These are phyloP conservation scores for Canariomyces notabilis DNA, from an alignment of 2,329 filamentous ascomycete species.

Conservation along the genomic window DNA sequence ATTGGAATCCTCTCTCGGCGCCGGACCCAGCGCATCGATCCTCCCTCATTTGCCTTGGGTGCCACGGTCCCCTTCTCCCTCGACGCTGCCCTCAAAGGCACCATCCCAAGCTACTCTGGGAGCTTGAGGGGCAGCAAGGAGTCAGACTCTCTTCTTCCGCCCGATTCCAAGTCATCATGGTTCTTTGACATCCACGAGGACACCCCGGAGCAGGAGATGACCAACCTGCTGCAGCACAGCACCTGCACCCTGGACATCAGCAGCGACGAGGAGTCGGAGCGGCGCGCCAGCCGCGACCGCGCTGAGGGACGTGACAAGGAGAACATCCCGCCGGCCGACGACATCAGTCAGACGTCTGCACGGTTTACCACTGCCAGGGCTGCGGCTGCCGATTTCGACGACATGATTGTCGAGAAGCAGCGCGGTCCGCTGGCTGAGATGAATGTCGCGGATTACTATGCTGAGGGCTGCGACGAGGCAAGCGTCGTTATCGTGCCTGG, in stretches of 20 bases:
- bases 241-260: conserved; percentile 83
- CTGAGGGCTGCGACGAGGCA: conserved; percentile 58
- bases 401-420: conserved; percentile 59
- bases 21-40: conserved; percentile 64
- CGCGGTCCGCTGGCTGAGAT: conserved; percentile 64
- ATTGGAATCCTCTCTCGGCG: conserved; percentile 63
- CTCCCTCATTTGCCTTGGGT: conserved; percentile 54
- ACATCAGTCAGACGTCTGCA: conserved; percentile 53
- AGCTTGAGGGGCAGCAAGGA: conserved; percentile 16
- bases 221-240: conserved; percentile 87
- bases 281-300: conserved; percentile 46
- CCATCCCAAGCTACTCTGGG: conserved; percentile 58
- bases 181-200: conserved; percentile 95
- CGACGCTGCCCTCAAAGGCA: conserved; percentile 75
- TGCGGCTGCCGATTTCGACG: conserved; percentile 35
- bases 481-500: conserved; percentile 59
- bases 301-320: conserved; percentile 75
- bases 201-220: conserved; percentile 81
- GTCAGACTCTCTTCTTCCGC: conserved; percentile 32
- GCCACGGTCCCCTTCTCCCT: conserved; percentile 69
- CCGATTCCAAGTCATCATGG: conserved; percentile 63
- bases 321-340: conserved; percentile 74
- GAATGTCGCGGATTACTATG: conserved; percentile 62
- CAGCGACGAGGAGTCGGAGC: conserved; percentile 72
- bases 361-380: conserved; percentile 31